phyloP scores from a whole-genome alignment of 2,329 filamentous ascomycete species.

The Scleromitrula shiraiana region DNA sequence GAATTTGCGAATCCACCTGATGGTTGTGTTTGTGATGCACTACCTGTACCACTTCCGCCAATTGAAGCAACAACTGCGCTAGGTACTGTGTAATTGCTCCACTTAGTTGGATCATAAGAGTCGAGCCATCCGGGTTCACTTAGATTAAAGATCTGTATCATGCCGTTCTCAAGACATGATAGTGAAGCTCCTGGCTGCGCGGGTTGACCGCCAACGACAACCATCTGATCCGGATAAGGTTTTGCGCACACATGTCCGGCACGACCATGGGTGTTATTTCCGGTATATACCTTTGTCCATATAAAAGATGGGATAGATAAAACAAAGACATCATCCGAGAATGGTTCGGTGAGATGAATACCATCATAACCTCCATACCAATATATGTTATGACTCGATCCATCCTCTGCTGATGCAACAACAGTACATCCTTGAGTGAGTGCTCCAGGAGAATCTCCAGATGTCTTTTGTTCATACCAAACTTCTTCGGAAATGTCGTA shows the following conservation, averaged over 20 bases:
- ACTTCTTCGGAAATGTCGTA: conserved; percentile 62
- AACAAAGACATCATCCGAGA: conserved; percentile 69
- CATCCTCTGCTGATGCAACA: conserved; percentile 60
- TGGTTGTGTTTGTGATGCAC: conserved; percentile 58
- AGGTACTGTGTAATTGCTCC: conserved; percentile 60
- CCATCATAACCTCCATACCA: conserved; percentile 68
- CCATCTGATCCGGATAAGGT: conserved; percentile 62
- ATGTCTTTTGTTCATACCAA: conserved; percentile 68
- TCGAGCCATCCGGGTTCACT: conserved; percentile 61
- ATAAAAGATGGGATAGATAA: conserved; percentile 64
- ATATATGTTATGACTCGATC: conserved; percentile 69
- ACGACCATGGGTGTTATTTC: conserved; percentile 43
- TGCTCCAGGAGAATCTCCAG: conserved; percentile 51
- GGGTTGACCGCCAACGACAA: conserved; percentile 60
- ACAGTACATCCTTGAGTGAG: conserved; percentile 67
- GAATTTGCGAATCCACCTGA: conserved; percentile 47
- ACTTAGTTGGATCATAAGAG: conserved; percentile 57
- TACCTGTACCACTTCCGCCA: conserved; percentile 50
- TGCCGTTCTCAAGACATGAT: conserved; percentile 41
- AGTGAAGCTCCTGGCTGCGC: conserved; percentile 23
- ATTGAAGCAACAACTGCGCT: conserved; percentile 49
- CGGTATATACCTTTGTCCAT: conserved; percentile 57
- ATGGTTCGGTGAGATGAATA: conserved; percentile 34
- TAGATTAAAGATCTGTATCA: conserved; percentile 65
- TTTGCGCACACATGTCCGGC: conserved; percentile 64